Percentiles rank a stretch among this genome's conserved stretches.
Evolutionary conservation across 2,329 filamentous ascomycete genomes (phyloP).

Genomic region (Clarireedia paspali): DNA sequence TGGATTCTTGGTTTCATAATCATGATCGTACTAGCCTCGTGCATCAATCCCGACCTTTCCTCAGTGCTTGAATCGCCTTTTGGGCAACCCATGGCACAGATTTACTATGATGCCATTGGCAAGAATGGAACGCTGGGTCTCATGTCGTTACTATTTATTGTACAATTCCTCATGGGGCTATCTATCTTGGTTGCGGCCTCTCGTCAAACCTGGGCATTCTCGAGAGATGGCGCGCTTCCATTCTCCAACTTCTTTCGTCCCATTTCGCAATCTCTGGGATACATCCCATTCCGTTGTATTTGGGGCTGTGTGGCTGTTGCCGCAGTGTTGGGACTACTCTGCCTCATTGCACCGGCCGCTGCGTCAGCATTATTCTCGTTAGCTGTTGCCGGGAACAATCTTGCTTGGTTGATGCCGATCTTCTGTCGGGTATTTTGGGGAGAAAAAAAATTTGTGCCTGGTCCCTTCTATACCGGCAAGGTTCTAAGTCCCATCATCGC

Average conservation of each 20-base stretch:
- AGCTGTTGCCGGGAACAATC: slow-evolving; percentile 51
- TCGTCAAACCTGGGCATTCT: slow-evolving; percentile 56
- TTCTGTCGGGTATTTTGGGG: slow-evolving; percentile 52
- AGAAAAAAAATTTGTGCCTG: slow-evolving; percentile 47
- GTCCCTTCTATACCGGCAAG: slow-evolving; percentile 50
- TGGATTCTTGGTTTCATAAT: slow-evolving; percentile 51
- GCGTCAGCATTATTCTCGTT: slow-evolving; percentile 53
- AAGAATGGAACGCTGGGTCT: slow-evolving; percentile 50
- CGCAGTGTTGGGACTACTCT: slow-evolving; percentile 47
- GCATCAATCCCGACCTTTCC: slow-evolving; percentile 45
- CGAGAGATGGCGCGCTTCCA: slow-evolving; percentile 52
- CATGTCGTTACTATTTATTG: slow-evolving; percentile 51
- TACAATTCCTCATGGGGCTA: slow-evolving; percentile 55
- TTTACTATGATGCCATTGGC: slow-evolving; percentile 53
- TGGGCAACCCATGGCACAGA: slow-evolving; percentile 48
- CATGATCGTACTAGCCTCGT: slow-evolving; percentile 48
- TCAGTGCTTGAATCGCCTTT: slow-evolving; percentile 40
- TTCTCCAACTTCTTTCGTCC: slow-evolving; percentile 50
- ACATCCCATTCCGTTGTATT: slow-evolving; percentile 49
- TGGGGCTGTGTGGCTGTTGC: slow-evolving; percentile 45
- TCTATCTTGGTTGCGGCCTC: slow-evolving; percentile 50
- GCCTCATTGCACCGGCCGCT: slow-evolving; percentile 49
- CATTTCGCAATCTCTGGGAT: slow-evolving; percentile 43
- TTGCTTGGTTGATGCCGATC: slow-evolving; percentile 53
- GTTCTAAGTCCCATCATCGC: slow-evolving; percentile 44